A percentile compares a stretch with the other conserved stretches of the same genome.
Evolutionary conservation across 441 rosid species (phyloP).

Genomic region (Euphorbia schlechtendalii): DNA sequence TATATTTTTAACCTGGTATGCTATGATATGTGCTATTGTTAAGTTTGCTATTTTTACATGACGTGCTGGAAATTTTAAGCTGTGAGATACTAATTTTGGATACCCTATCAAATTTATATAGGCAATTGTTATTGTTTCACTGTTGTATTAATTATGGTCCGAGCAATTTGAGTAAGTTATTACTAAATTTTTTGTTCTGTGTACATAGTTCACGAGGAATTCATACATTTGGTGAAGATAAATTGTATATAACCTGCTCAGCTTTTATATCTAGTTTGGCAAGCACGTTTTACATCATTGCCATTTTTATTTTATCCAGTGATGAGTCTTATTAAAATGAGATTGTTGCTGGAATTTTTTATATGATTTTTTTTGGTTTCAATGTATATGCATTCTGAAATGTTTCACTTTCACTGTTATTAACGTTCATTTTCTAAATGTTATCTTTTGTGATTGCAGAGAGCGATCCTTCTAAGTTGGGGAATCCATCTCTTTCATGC

Average conservation of each 20-base stretch:
- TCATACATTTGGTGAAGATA: not conserved
- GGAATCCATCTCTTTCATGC: slow-evolving; percentile 23
- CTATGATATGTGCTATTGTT: not conserved
- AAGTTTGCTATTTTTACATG: no score
- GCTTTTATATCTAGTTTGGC: not conserved
- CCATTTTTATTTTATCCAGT: no score
- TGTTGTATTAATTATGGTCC: not conserved
- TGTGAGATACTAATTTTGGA: not conserved
- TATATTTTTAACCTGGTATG: not conserved
- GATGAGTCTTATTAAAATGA: not conserved
- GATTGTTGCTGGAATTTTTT: not conserved
- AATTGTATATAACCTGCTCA: not conserved
- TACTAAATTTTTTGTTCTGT: not conserved
- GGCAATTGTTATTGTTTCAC: no score
- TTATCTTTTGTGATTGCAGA: slow-evolving; percentile 41
- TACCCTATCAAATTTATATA: not conserved
- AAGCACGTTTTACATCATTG: not conserved
- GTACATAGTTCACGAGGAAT: not conserved
- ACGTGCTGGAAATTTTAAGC: no score
- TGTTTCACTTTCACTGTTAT: no score
- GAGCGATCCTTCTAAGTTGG: slow-evolving; percentile 47
- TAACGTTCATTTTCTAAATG: no score
- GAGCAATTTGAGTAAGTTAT: not conserved
- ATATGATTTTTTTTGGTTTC: no score
- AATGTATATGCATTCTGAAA: no score